Conservation (phyloP, 257 asterid genomes). For the Sherardia arvensis region DNA sequence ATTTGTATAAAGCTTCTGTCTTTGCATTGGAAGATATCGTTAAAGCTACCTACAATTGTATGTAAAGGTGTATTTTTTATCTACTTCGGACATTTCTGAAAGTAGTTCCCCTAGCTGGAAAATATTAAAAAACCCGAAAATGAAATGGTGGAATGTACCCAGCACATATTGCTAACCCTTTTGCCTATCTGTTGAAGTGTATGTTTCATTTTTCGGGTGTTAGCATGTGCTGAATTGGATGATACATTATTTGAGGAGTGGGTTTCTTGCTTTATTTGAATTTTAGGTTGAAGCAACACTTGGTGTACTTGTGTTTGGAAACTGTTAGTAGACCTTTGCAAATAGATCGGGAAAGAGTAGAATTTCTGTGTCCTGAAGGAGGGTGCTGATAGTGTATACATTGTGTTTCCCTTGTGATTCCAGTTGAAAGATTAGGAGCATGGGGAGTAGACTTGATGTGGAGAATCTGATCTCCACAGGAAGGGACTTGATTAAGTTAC, state of each 20-base stretch:
- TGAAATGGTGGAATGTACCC: neutral
- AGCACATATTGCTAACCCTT: neutral
- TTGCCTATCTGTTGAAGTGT: neutral
- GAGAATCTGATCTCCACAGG: constrained; percentile 39
- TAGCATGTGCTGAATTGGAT: neutral
- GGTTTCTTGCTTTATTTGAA: neutral
- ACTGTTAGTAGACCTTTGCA: neutral
- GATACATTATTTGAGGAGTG: neutral
- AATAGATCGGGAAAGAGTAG: neutral
- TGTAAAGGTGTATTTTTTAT: neutral
- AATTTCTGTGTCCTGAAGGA: neutral
- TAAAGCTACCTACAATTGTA: neutral
- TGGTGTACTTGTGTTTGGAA: neutral
- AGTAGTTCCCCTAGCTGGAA: neutral
- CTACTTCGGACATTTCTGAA: neutral
- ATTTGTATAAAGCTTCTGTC: neutral
- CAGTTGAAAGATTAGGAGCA: neutral
- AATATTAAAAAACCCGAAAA: neutral
- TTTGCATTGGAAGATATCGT: neutral
- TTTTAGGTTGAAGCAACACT: neutral
- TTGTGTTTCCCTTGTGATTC: neutral
- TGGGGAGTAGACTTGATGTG: constrained; percentile 40
- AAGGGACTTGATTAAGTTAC: constrained; percentile 38
- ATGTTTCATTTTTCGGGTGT: neutral
- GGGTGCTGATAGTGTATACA: neutral